phyloP scores from a whole-genome alignment of 2,329 filamentous ascomycete genomes.

The Metarhizium rileyi region DNA sequence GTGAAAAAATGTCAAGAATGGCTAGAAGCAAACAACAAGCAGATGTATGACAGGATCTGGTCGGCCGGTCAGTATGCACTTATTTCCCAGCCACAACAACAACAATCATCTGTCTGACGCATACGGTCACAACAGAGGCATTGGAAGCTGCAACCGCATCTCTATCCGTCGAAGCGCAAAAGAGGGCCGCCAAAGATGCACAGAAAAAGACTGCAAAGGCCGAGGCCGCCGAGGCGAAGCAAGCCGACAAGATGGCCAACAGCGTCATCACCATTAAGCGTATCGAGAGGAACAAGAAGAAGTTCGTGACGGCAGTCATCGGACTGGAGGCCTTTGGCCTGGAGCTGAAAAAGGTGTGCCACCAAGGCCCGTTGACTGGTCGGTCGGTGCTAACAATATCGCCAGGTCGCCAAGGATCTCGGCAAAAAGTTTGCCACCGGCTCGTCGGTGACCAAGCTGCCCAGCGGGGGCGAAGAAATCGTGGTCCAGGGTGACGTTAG shows the following conservation, averaged over 20 bases:
- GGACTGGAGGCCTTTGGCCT: slow-evolving; percentile 85
- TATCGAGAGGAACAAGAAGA: slow-evolving; percentile 96
- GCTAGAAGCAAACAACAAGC: slow-evolving; percentile 66
- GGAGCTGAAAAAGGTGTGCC: slow-evolving; percentile 72
- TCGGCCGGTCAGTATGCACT: slow-evolving; percentile 58
- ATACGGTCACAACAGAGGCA: slow-evolving; percentile 45
- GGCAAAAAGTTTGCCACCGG: slow-evolving; percentile 99
- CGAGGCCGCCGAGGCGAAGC: slow-evolving; percentile 73
- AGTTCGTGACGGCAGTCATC: slow-evolving; percentile 87
- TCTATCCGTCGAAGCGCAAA: slow-evolving; percentile 82
- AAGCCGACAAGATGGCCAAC: slow-evolving; percentile 71
- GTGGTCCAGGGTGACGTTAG: slow-evolving; percentile 96
- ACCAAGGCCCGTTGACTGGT: background rate
- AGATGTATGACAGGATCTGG: slow-evolving; percentile 72
- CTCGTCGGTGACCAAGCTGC: slow-evolving; percentile 79
- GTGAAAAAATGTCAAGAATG: slow-evolving; percentile 96
- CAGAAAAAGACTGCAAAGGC: slow-evolving; percentile 96
- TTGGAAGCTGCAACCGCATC: slow-evolving; percentile 75
- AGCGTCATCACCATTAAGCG: slow-evolving; percentile 87
- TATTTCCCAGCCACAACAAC: background rate
- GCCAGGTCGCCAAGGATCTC: slow-evolving; percentile 74
- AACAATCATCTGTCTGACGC: background rate
- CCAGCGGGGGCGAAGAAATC: slow-evolving; percentile 85
- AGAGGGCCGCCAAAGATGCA: slow-evolving; percentile 90
- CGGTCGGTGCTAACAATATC: slow-evolving; percentile 1